Base-by-base conservation (phyloP, 2,329 filamentous ascomycete genomes). In the Colletotrichum sansevieriae region DNA sequence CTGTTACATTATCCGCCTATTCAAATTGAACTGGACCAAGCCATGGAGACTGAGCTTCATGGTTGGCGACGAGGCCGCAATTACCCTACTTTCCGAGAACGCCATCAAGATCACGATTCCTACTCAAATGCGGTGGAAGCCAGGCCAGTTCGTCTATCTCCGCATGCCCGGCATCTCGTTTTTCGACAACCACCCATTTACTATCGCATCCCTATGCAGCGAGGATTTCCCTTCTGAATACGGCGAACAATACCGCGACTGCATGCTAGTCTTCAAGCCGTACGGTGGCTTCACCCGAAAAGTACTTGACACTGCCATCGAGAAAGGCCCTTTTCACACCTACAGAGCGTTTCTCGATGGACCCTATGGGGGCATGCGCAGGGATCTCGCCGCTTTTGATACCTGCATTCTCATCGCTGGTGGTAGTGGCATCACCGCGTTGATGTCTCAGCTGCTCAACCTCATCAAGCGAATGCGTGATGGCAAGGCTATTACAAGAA, bases 391-490 rank as follows among this genome's bases (percentile, higher is more conserved):
- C 55, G 93, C 95, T 1, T 98, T 98, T 74, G 95, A 98, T 72
- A 95, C 95, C 18, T 94, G 96, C 62, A 91, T 98, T 44, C 87
- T 98, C 63, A 94, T 98, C 74, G 95, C 95, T 0, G 96, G 96
- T 56, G 96, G 96, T 49, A 97, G 94, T 73, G 95, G 95, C 29
- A 96, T 98, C 76, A 98, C 96, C 0, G 94, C 95, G 9, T 88
- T 98, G 68, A 93, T 97, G 77, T 97, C 93, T 9, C 94, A 98
- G 77, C 84, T 98, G 2, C 85, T 98, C 22, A 93, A 97, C 73
- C 84, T 98, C n/a, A 97, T 98, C 81, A 98, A 97, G 81, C 90
- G 94, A 68, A 97, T 98, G 91, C 90, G 94, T 68, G 95, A 97
- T 76, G 93, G 94, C 57, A 97, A 97, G 79, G 95, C 95, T 39